Percentiles rank a stretch among this genome's conserved stretches.
phyloP scores from a whole-genome alignment of 2,329 filamentous ascomycete species.

The Penicillium sp. region DNA sequence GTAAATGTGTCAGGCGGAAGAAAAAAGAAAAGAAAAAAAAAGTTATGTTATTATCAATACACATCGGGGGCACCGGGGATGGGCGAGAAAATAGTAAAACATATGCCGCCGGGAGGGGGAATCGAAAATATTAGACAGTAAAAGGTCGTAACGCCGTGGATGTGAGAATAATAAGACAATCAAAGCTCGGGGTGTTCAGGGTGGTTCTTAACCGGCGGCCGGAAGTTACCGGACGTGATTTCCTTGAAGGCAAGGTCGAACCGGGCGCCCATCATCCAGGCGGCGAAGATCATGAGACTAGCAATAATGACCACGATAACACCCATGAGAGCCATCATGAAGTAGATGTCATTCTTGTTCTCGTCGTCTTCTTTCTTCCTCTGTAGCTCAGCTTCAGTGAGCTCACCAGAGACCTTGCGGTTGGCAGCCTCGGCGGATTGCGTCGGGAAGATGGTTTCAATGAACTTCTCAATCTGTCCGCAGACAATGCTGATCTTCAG shows the following conservation, averaged over 20 bases:
- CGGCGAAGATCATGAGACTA: slow-evolving; percentile 71
- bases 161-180: slow-evolving; percentile 25
- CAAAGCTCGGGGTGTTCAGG: slow-evolving; percentile 41
- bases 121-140: slow-evolving; percentile 27
- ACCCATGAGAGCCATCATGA: slow-evolving; percentile 68
- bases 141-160: slow-evolving; percentile 35
- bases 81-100: slow-evolving; percentile 27
- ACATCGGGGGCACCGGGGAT: slow-evolving; percentile 27
- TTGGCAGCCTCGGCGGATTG: slow-evolving; percentile 66
- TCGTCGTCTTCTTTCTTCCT: slow-evolving; percentile 51
- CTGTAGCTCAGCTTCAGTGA: slow-evolving; percentile 59
- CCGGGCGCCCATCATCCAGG: slow-evolving; percentile 77
- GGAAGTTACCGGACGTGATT: slow-evolving; percentile 52
- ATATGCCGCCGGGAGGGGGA: slow-evolving; percentile 30
- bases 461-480: slow-evolving; percentile 90
- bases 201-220: slow-evolving; percentile 33
- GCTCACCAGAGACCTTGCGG: slow-evolving; percentile 50
- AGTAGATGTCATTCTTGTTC: slow-evolving; percentile 55
- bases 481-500: slow-evolving; percentile 88
- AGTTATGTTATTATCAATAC: slow-evolving; percentile 36
- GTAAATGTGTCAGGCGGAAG: background rate
- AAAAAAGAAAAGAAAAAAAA: slow-evolving; percentile 12
- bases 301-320: slow-evolving; percentile 73
- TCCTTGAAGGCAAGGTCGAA: slow-evolving; percentile 70
- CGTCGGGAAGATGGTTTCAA: slow-evolving; percentile 86